A percentile compares a stretch with the other conserved stretches of the same genome.
Evolutionary conservation across 2,329 filamentous ascomycete species (phyloP).

Genomic region (Chaetomium globosum): DNA sequence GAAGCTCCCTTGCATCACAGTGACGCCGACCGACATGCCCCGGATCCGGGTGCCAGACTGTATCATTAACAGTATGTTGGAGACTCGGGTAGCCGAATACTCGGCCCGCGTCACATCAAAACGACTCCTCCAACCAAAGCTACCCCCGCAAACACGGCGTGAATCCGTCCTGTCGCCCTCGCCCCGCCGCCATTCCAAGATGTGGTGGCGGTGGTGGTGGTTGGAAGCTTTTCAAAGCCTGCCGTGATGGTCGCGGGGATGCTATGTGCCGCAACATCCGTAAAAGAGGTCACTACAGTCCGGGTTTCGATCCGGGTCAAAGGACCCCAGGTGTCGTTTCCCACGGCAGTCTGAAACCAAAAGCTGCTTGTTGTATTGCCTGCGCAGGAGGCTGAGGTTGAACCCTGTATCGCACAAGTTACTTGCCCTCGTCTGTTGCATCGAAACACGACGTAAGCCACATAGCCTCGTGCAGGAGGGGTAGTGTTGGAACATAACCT

Average conservation of each 20-base stretch:
- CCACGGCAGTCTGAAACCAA: not conserved
- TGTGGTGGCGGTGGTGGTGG: not conserved
- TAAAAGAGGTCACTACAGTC: not conserved
- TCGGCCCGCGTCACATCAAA: not conserved
- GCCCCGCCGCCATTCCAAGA: not conserved
- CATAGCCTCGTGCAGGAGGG: not conserved
- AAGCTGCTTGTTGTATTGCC: not conserved
- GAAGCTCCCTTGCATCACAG: not conserved
- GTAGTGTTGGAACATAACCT: not conserved
- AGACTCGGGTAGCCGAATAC: not conserved
- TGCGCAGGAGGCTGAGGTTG: not conserved
- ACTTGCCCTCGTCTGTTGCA: not conserved
- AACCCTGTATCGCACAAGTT: not conserved
- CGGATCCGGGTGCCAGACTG: not conserved
- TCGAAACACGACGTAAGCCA: not conserved
- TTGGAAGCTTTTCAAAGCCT: not conserved
- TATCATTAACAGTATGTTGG: not conserved
- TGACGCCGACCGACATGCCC: not conserved
- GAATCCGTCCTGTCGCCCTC: not conserved
- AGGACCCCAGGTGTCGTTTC: not conserved
- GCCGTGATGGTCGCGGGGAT: conserved; percentile 2
- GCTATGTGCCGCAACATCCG: not conserved
- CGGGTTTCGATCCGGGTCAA: not conserved
- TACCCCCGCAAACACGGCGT: not conserved
- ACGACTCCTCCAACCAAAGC: conserved; percentile 1